Base-by-base conservation (phyloP, 441 rosid genomes). In the Croton setiger region DNA sequence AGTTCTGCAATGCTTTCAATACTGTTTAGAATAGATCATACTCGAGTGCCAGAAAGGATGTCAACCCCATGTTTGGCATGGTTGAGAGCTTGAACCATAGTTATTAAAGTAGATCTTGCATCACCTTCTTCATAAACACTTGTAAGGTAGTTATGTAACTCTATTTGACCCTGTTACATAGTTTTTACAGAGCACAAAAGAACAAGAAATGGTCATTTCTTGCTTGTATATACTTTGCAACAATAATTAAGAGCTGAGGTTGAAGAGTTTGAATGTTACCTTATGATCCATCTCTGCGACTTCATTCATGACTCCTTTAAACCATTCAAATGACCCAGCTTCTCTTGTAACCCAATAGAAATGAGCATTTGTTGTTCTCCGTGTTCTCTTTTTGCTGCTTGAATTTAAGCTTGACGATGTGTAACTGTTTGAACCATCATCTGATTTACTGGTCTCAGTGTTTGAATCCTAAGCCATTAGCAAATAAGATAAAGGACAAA, bases 311-410 rank as follows among this genome's bases (percentile, higher is more conserved):
- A 88, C 97, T 66, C 96, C 98, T 86, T 90, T 89, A 70, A 95
- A 95, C 98, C 97, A 95, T 78, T 92, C 99, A 2, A 95, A 85
- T 2, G 98, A 95, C 20, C 90, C 94, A 0, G 91, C 87, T 67
- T 95, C 99, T 75, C 97, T 86, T 20, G 99, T 95, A 21, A 95
- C 99, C 96, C 98, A 92, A 69, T 88, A 90, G 83, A 95, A 95
- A 72, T 95, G 84, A 67, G 99, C 98, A 77, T 79, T 86, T 72
- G 74, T 84, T 27, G 85, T 80, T 73, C 72, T 80, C 47, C 76
- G 82, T 48, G 87, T 62, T 71, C 76, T 87, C 80, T 82, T 95
- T 81, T 69, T 93, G 59, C 83, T 72, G 63, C 83, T 77, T 23
- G 84, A 69, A 6, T 91, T 86, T 55, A 72, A 65, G 7, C 78